Evolutionary conservation across 208 protist genomes (phyloP).

Genomic region (Lotmaria passim): DNA sequence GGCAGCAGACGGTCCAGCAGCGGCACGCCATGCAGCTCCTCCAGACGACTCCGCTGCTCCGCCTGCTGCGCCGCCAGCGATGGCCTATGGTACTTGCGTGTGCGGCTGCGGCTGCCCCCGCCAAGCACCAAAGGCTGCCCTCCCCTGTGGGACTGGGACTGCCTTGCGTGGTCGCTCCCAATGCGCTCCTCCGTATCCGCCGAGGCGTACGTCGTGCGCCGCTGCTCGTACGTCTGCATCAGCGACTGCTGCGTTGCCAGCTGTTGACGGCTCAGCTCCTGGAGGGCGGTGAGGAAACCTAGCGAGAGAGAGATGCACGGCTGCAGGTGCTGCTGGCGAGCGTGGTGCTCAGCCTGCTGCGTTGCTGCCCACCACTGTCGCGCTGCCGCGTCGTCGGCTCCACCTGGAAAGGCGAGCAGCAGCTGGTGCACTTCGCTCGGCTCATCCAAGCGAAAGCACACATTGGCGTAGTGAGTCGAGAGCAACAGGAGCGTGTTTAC

Average conservation of each 20-base stretch:
- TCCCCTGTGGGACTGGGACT: neutral
- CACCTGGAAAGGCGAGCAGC: neutral
- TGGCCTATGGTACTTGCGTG: constrained; percentile 29
- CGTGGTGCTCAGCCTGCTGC: constrained; percentile 15
- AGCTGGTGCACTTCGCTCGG: constrained; percentile 30
- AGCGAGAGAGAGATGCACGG: constrained; percentile 31
- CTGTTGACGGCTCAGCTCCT: constrained; percentile 41
- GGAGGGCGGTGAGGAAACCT: constrained; percentile 43
- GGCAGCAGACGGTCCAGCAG: constrained; percentile 64
- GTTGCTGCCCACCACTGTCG: constrained; percentile 12
- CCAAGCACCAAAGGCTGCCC: neutral
- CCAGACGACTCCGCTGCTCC: constrained; percentile 8
- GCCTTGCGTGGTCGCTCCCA: neutral
- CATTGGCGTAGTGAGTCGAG: constrained; percentile 11
- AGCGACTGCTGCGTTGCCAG: constrained; percentile 29
- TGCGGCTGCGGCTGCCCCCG: constrained; percentile 1
- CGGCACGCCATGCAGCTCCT: constrained; percentile 21
- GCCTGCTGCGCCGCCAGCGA: neutral
- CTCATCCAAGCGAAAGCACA: constrained; percentile 25
- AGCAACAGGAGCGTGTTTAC: constrained; percentile 62
- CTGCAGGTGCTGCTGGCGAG: constrained; percentile 25
- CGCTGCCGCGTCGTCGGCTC: neutral
- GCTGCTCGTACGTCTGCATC: constrained; percentile 45
- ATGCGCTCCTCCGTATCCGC: constrained; percentile 9
- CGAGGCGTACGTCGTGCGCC: constrained; percentile 24